Conservation (phyloP, 169 alveolate genomes). For the Eimeria necatrix region DNA sequence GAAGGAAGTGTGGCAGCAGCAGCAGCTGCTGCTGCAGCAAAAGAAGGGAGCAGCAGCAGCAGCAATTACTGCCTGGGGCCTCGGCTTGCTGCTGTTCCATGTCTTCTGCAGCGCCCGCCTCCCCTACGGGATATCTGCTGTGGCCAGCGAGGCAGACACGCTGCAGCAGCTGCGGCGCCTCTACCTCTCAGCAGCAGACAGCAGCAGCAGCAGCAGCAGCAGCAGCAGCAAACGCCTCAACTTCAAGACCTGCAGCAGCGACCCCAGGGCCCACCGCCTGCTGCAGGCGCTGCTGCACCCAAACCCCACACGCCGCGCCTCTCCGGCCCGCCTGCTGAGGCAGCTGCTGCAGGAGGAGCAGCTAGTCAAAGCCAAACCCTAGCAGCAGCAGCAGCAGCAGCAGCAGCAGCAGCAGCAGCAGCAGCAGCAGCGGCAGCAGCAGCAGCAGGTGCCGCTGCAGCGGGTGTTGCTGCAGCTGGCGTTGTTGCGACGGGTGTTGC, state of each 20-base stretch:
- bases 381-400: conserved; percentile 50
- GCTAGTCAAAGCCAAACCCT: not conserved
- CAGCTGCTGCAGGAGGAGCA: conserved; percentile 60
- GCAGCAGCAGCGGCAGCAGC: conserved; percentile 10
- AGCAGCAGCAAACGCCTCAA: conserved; percentile 14
- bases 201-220: conserved; percentile 19
- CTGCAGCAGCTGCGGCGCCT: conserved; percentile 46
- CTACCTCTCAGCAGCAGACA: not conserved
- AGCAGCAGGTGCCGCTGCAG: not conserved
- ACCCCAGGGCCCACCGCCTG: conserved; percentile 31
- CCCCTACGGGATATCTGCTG: conserved; percentile 23
- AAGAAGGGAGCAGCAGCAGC: not conserved
- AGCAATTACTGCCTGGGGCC: conserved; percentile 50
- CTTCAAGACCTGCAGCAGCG: not conserved
- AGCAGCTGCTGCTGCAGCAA: conserved; percentile 27
- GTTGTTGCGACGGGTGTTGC: not conserved
- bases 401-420: not conserved
- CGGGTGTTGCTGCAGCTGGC: not conserved
- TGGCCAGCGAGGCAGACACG: conserved; percentile 27
- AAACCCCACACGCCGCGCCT: conserved; percentile 27
- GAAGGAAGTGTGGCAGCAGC: conserved; percentile 48
- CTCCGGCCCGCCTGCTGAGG: conserved; percentile 9
- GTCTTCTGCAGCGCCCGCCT: conserved; percentile 44
- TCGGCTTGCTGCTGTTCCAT: conserved; percentile 43
- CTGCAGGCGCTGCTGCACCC: conserved; percentile 45